These are phyloP conservation scores for Rhododendron vialii DNA, from an alignment of 148 eudicot genomes.

Conservation along the genomic window DNA sequence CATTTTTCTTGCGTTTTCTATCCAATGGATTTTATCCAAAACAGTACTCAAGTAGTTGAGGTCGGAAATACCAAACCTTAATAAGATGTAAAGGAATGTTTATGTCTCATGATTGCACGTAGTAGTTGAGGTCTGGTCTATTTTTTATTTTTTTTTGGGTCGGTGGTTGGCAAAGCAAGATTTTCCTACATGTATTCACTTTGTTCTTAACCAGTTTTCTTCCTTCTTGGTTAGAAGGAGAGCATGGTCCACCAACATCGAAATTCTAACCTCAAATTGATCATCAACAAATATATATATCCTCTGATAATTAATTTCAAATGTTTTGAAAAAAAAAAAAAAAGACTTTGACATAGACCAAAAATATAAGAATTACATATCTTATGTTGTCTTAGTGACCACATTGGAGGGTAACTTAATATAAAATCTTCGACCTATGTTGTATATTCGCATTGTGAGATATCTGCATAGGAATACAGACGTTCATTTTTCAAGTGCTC, in stretches of 20 bases:
- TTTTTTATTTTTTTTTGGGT: background rate
- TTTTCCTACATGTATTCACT: background rate
- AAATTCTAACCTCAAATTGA: background rate
- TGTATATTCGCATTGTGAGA: background rate
- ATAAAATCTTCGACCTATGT: background rate
- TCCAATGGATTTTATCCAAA: background rate
- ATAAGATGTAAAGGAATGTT: slow-evolving; percentile 14
- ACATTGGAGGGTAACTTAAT: background rate
- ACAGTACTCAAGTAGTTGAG: background rate
- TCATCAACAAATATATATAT: background rate
- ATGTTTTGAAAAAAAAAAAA: background rate
- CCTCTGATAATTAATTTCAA: background rate
- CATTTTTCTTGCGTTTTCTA: background rate
- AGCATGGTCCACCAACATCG: background rate
- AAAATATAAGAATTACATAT: background rate
- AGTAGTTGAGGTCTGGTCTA: background rate
- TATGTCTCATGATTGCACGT: slow-evolving; percentile 6
- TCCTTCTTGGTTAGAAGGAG: background rate
- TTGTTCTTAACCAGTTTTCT: background rate
- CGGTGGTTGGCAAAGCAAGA: slow-evolving; percentile 5
- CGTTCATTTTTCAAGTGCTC: background rate
- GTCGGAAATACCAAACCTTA: slow-evolving; percentile 2
- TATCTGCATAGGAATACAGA: background rate
- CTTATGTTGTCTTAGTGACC: background rate
- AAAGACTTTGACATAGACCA: background rate